A percentile compares a stretch with the other conserved stretches of the same genome.
phyloP scores from a whole-genome alignment of 805 yeast species.

The Maudiozyma barnettii region DNA sequence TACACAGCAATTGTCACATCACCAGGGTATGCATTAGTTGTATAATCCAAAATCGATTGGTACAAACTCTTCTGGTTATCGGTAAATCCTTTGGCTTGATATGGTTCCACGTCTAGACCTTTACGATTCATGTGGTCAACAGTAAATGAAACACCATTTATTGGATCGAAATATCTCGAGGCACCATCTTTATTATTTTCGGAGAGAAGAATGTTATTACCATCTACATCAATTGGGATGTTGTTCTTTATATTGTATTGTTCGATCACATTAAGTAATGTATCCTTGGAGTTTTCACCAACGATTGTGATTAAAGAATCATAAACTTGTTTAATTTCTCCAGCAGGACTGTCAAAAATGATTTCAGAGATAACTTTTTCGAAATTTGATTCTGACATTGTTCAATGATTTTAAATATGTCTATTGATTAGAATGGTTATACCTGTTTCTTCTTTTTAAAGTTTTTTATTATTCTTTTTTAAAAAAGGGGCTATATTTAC shows the following conservation, averaged over 20 bases:
- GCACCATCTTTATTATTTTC: conserved; percentile 40
- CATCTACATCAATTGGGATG: conserved; percentile 27
- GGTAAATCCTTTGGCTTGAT: conserved; percentile 6
- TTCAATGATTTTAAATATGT: neutral
- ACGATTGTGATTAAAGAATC: conserved; percentile 37
- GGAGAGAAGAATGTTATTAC: conserved; percentile 36
- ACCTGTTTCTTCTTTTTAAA: no score
- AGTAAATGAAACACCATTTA: conserved; percentile 40
- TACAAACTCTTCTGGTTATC: conserved; percentile 13
- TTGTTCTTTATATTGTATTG: conserved; percentile 32
- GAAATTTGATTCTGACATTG: conserved; percentile 17
- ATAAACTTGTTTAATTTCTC: conserved; percentile 27
- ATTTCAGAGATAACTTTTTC: conserved; percentile 21
- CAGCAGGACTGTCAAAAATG: conserved; percentile 28
- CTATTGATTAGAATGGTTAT: neutral
- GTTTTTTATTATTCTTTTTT: no score
- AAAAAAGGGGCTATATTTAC: neutral
- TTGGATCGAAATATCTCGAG: conserved; percentile 47
- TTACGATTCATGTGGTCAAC: conserved; percentile 44
- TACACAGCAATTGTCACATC: conserved; percentile 38
- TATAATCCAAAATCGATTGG: conserved; percentile 35
- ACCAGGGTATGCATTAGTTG: conserved; percentile 59
- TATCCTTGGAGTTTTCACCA: conserved; percentile 31
- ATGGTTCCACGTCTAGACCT: conserved; percentile 45
- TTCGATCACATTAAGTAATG: conserved; percentile 31